These are phyloP conservation scores for Candida anutae DNA, from an alignment of 1,139 yeast genomes.

Conservation along the genomic window DNA sequence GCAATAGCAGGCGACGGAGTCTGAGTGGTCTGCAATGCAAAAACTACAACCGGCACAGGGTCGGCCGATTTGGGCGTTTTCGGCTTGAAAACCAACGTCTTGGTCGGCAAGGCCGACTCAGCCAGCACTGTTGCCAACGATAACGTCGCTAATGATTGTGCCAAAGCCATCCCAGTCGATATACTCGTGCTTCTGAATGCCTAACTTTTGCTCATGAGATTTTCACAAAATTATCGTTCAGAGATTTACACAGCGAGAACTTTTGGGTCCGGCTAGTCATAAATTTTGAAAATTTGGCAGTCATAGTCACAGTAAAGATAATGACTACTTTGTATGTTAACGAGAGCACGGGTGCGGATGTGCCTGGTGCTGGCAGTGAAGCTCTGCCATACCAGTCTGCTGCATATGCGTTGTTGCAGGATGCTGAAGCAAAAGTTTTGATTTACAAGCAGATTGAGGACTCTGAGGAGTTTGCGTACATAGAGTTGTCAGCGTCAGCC, in stretches of 20 bases:
- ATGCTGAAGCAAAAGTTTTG: conserved; percentile 53
- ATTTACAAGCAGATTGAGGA: conserved; percentile 63
- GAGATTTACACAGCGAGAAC: too few species aligned
- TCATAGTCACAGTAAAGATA: background rate
- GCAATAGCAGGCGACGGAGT: conserved; percentile 68
- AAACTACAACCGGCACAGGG: conserved; percentile 77
- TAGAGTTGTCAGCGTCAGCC: conserved; percentile 85
- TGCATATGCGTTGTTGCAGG: conserved; percentile 67
- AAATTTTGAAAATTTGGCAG: conserved; percentile 1
- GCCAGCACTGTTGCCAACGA: conserved; percentile 41
- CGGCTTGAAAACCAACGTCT: conserved; percentile 83
- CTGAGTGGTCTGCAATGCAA: conserved; percentile 63
- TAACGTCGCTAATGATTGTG: conserved; percentile 51
- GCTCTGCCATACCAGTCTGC: conserved; percentile 70
- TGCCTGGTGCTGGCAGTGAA: conserved; percentile 50
- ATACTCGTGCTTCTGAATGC: too few species aligned
- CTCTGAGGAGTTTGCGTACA: conserved; percentile 46
- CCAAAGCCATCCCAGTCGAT: conserved; percentile 50
- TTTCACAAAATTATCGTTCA: too few species aligned
- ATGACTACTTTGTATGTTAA: conserved; percentile 51
- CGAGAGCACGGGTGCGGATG: conserved; percentile 66
- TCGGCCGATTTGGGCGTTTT: conserved; percentile 78
- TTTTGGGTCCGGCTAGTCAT: too few species aligned
- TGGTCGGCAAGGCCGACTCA: conserved; percentile 43
- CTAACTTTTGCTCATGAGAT: too few species aligned